Evolutionary conservation across 805 yeast genomes (phyloP), one percentile per base, ranked within the genome.

Genomic region (Schizosaccharomyces cryophilus): DNA sequence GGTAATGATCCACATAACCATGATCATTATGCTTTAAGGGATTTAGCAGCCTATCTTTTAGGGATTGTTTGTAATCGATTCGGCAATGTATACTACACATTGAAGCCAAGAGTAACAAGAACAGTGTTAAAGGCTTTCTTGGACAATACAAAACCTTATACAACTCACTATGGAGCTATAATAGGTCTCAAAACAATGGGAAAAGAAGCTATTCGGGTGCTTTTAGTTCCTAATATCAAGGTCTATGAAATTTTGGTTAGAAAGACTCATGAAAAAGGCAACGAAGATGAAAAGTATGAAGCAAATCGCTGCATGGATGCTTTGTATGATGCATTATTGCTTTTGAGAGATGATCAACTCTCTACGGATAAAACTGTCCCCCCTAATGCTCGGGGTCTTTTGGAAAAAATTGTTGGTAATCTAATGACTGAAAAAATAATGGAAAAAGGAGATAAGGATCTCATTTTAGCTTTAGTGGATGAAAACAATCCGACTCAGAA

Each of bases 21-120:
- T 42, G 73, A 73, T 47, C 69, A 75, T 70, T 61, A 71, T 77
- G 87, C 84, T 7, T 82, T 90, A 4, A 79, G 99, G 64, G 95
- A 86, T 67, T 83, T 87, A 68, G 89, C 97, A 1, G 87, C 95
- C 0, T 80, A 88, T 45, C 74, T 93, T 63, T 75, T 93, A 29
- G 83, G 83, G 60, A 84, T 84, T 66, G 83, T 93, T n/a, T 79
- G 88, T 64, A 75, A 78, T 60, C 80, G 82, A 38, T 93, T 84
- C 70, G 94, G 95, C 42, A 82, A 85, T 59, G 81, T 90, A 1
- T 89, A 90, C 69, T 82, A 90, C 26, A 85, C 96, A 1, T 76
- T 93, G 66, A 86, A 87, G 67, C 96, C 97, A 38, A 79, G 97
- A 65, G 90, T 93, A 3, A 88, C 96, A 5, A 78, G 98, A 69